Evolutionary conservation across 768 basidiomycete species (phyloP).

Genomic region (Terana coerulea): DNA sequence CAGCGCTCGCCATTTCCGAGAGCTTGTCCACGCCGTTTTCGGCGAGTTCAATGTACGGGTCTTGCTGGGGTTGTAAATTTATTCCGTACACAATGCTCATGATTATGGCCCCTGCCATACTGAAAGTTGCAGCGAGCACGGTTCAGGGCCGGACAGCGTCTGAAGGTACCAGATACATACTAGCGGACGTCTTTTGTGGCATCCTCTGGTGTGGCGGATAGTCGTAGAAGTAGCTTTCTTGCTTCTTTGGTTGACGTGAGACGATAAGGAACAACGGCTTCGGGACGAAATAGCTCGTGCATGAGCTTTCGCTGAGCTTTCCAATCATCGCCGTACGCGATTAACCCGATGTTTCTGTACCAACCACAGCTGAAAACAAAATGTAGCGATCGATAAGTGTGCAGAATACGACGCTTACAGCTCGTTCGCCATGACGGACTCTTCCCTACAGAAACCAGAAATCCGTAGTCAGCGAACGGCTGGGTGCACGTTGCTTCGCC

Average conservation of each 20-base stretch:
- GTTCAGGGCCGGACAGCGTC: neutral
- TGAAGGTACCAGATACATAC: neutral
- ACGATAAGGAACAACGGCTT: too few species aligned
- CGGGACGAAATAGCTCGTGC: too few species aligned
- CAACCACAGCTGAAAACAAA: too few species aligned
- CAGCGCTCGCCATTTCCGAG: neutral
- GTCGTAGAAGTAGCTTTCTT: neutral
- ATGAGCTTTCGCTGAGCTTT: too few species aligned
- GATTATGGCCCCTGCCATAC: constrained; percentile 2
- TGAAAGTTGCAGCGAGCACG: neutral
- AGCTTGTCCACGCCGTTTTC: neutral
- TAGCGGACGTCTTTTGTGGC: neutral
- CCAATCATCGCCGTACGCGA: too few species aligned
- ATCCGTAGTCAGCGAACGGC: too few species aligned
- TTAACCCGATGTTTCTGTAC: too few species aligned
- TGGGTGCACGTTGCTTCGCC: too few species aligned
- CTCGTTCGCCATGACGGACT: too few species aligned
- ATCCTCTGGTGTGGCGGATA: neutral
- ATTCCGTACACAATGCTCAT: constrained; percentile 10
- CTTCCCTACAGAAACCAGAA: too few species aligned
- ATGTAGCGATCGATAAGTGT: too few species aligned
- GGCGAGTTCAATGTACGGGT: neutral
- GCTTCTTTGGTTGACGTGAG: neutral
- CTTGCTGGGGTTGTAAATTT: neutral
- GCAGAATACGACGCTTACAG: too few species aligned